Conservation (phyloP, 768 basidiomycete genomes). For the Hygrocybe coccinea region DNA sequence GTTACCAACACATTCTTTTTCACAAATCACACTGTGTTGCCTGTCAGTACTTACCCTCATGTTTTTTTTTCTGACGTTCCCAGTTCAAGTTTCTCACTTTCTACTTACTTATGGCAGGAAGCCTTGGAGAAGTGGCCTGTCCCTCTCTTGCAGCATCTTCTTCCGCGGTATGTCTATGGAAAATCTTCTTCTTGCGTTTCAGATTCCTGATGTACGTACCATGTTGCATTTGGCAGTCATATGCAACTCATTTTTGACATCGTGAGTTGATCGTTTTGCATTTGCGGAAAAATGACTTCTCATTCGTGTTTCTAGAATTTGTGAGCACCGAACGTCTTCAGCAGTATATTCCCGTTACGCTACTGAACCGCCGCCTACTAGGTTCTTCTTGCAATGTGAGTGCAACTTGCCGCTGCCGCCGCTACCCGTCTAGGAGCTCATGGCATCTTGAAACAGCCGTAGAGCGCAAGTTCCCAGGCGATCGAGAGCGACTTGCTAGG, state of each 20-base stretch:
- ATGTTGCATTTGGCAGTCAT: constrained; percentile 39
- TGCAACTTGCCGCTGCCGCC: neutral
- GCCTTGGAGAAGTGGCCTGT: constrained; percentile 92
- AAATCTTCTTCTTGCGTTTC: neutral
- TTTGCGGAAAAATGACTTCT: neutral
- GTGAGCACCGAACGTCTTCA: constrained; percentile 27
- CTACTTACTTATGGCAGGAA: constrained; percentile 42
- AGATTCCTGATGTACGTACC: too few species aligned
- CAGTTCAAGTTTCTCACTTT: neutral
- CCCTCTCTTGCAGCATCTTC: constrained; percentile 73
- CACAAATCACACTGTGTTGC: constrained; percentile 92
- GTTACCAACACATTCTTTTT: constrained; percentile 90
- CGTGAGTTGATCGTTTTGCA: constrained; percentile 40
- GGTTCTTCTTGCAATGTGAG: constrained; percentile 69
- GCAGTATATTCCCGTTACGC: neutral
- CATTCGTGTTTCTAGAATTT: constrained; percentile 37
- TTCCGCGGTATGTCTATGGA: constrained; percentile 57
- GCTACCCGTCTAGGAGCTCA: neutral
- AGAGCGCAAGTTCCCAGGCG: constrained; percentile 85
- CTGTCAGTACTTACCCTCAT: constrained; percentile 44
- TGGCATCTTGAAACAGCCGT: constrained; percentile 47
- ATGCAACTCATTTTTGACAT: constrained; percentile 92
- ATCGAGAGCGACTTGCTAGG: constrained; percentile 69
- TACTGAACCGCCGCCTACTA: constrained; percentile 8
- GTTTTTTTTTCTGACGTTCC: neutral